Conservation (phyloP, 164 flowering plant genomes). For the Umbilicus rupestris region DNA sequence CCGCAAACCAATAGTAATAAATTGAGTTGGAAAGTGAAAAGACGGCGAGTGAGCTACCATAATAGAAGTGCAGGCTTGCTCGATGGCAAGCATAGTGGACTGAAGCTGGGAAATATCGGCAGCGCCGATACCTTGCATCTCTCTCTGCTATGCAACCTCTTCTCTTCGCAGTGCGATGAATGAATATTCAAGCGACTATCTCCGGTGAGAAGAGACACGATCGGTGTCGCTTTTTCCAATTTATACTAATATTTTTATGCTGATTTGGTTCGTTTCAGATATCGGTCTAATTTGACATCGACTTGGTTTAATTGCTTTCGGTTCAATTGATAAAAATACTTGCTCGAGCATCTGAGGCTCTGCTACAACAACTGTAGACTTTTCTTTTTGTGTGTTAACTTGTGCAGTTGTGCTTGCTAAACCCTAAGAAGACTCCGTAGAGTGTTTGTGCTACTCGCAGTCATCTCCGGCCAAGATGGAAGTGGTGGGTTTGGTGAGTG, state of each 20-base stretch:
- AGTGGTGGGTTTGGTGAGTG: constrained; percentile 87
- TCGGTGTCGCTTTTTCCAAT: neutral
- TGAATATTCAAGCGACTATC: neutral
- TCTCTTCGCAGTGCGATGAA: neutral
- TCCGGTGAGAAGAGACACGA: neutral
- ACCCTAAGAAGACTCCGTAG: neutral
- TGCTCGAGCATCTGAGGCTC: neutral
- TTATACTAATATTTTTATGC: neutral
- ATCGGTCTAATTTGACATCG: neutral
- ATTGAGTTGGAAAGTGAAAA: neutral
- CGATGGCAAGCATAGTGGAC: constrained; percentile 71
- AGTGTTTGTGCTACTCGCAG: neutral
- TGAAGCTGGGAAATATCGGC: constrained; percentile 59
- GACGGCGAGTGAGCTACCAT: constrained; percentile 40
- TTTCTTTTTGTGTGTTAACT: neutral
- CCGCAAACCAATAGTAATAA: neutral
- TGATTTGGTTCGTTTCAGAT: neutral
- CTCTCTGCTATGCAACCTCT: neutral
- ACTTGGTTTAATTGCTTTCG: neutral
- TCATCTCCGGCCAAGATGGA: constrained; percentile 36
- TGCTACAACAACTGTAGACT: neutral
- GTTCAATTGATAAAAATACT: neutral
- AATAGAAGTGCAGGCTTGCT: constrained; percentile 74
- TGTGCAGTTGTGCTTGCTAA: neutral
- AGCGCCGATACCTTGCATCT: constrained; percentile 33